Percentiles rank a stretch among this genome's conserved stretches.
These are phyloP conservation scores for Ustilago sp. DNA, from an alignment of 1,284 basidiomycete species.

Conservation along the genomic window DNA sequence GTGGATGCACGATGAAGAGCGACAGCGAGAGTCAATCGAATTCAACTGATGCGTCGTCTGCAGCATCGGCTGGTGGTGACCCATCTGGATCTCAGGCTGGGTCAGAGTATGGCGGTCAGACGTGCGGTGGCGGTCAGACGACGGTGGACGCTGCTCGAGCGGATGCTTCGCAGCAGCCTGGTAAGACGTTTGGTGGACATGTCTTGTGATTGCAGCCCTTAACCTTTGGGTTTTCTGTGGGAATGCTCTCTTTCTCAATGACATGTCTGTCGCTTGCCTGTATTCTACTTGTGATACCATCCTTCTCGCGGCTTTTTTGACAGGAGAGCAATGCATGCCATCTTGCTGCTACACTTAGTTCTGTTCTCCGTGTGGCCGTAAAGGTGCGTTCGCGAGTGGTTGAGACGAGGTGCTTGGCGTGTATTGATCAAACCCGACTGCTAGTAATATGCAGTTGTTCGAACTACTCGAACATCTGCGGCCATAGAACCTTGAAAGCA, in stretches of 20 bases:
- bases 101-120: conserved; percentile 17
- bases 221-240: neutral
- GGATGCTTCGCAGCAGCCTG: neutral
- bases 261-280: neutral
- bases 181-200: conserved; percentile 45
- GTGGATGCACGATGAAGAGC: conserved; percentile 43
- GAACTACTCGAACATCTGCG: conserved; percentile 72
- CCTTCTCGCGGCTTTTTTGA: neutral
- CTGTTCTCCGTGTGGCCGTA: too few species aligned
- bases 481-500: conserved; percentile 83
- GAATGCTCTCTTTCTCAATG: neutral
- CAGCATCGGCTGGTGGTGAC: neutral
- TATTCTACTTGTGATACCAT: neutral
- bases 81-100: conserved; percentile 7
- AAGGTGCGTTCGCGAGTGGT: too few species aligned
- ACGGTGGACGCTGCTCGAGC: neutral
- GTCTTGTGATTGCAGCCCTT: conserved; percentile 20
- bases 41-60: conserved; percentile 30
- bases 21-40: conserved; percentile 40
- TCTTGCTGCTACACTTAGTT: neutral
- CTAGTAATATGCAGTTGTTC: neutral
- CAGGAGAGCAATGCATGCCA: neutral
- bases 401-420: neutral
- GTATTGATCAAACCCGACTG: fast-evolving
- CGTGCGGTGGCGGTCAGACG: neutral